These are phyloP conservation scores for Mytilinidion resinicola DNA, from an alignment of 495 filamentous ascomycete species.

Conservation along the genomic window DNA sequence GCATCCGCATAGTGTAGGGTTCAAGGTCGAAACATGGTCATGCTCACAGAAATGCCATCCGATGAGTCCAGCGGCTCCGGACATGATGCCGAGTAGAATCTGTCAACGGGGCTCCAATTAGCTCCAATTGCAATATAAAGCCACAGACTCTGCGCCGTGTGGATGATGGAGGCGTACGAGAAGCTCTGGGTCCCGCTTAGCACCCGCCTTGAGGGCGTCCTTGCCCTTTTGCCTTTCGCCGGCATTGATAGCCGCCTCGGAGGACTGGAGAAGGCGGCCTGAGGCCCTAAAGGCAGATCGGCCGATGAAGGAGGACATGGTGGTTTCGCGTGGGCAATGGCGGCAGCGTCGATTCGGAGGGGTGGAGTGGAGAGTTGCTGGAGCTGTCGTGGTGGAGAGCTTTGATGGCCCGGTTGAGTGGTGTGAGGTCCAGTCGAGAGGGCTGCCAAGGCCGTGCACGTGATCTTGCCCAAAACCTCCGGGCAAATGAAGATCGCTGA, in stretches of 20 bases:
- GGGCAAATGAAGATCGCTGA: too few relatives aligned
- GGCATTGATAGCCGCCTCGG: conserved; percentile 12
- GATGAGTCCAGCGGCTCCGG: conserved; percentile 74
- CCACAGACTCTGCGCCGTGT: background rate
- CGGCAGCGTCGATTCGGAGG: background rate
- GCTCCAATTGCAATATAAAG: background rate
- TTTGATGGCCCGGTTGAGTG: background rate
- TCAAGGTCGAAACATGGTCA: background rate
- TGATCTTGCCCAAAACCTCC: too few relatives aligned
- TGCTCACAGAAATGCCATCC: conserved; percentile 73
- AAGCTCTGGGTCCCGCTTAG: conserved; percentile 73
- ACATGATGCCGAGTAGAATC: conserved; percentile 91
- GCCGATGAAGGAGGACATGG: conserved; percentile 35
- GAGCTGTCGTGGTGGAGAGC: conserved; percentile 1
- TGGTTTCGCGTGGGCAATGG: conserved; percentile 21
- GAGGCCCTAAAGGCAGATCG: conserved; percentile 33
- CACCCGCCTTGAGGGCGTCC: conserved; percentile 53
- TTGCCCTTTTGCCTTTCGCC: conserved; percentile 38
- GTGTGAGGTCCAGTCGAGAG: too few relatives aligned
- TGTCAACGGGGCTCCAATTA: conserved; percentile 39
- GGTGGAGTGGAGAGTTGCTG: conserved; percentile 14
- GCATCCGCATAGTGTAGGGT: too few relatives aligned
- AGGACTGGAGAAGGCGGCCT: conserved; percentile 22
- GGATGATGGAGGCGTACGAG: conserved; percentile 51
- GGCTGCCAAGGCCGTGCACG: too few relatives aligned